Base-by-base conservation (phyloP, 2,329 filamentous ascomycete genomes). In the Fusarium dlaminii region DNA sequence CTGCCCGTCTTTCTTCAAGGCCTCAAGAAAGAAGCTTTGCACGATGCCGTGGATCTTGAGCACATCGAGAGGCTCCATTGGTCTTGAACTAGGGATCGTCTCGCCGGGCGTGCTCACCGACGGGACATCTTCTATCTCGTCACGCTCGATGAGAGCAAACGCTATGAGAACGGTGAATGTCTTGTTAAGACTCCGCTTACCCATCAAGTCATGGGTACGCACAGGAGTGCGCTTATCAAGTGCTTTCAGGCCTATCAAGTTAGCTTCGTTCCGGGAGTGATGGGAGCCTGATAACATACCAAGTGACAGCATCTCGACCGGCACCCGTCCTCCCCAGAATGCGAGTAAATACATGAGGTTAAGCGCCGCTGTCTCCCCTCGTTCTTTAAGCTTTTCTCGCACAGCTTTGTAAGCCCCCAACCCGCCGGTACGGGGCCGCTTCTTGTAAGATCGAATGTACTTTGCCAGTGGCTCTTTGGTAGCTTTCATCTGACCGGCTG, bases 141-240 rank as follows among this genome's bases (percentile, higher is more conserved):
- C 76, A 29, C 76, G 76, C 42, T 77, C 75, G 20, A 78, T 74
- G 24, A 78, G 72, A 34, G 75, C 76, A 52, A 77, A 78, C 8
- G 70, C 72, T 32, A 78, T 78, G 29, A 78, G 75, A 12, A 78
- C 65, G 9, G 68, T 72, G 27, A 78, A 78, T 4, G 76, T 78
- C 54, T 76, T 77, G 60, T 76, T 78, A 11, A 78, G 74, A 42
- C 76, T 78, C 37, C 57, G 49, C 54, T 74, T 74, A 12, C 76
- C 76, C 51, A 68, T 66, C 4, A 63, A 66, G 20, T 74, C 72
- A 20, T 67, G 55, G 17, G 75, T 71, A 9, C 70, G 74, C 27
- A 77, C 72, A 6, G 75, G 76, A 0, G 75, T 78, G 27, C 76
- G 66, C 27, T 73, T 77, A 37, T 78, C 75, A 15, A 78, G 70